Evolutionary conservation across 1,284 basidiomycete species (phyloP).

Genomic region (Ceratobasidium sp.): DNA sequence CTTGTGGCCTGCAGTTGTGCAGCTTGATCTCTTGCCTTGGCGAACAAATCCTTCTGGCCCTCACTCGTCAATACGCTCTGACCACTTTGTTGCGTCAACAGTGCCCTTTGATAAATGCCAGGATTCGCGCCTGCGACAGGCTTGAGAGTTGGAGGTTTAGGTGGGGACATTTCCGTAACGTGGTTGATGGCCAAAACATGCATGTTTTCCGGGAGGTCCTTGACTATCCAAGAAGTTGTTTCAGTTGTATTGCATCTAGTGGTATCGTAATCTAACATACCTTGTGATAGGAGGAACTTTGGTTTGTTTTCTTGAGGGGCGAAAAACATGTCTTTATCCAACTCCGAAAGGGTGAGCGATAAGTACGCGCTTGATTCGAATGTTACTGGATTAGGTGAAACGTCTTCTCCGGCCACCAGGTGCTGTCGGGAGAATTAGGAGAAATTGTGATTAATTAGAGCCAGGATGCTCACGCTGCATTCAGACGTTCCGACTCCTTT

Average conservation of each 20-base stretch:
- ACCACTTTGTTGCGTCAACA: not conserved
- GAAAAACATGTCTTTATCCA: conserved; percentile 83
- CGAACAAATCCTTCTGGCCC: conserved; percentile 51
- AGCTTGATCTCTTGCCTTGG: conserved; percentile 53
- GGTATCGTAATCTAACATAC: conserved; percentile 10
- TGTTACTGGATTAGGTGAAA: conserved; percentile 75
- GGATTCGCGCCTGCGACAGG: conserved; percentile 52
- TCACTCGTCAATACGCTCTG: conserved; percentile 34
- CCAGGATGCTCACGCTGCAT: conserved; percentile 22
- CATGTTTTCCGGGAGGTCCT: conserved; percentile 65
- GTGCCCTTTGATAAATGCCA: conserved; percentile 28
- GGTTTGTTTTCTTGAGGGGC: conserved; percentile 70
- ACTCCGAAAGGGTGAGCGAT: conserved; percentile 77
- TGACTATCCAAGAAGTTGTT: conserved; percentile 57
- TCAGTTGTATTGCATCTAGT: conserved; percentile 56
- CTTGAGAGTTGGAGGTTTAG: conserved; percentile 60
- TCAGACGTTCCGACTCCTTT: conserved; percentile 53
- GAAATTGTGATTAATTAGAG: not conserved
- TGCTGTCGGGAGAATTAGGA: conserved; percentile 64
- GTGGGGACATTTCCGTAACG: conserved; percentile 65
- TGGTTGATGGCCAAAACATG: conserved; percentile 62
- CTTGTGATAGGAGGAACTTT: conserved; percentile 58
- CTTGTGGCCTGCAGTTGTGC: not conserved
- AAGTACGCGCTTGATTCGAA: conserved; percentile 83
- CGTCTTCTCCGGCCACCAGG: conserved; percentile 72